phyloP scores from a whole-genome alignment of 805 yeast species.

The Cyberlindnera euphorbiae region DNA sequence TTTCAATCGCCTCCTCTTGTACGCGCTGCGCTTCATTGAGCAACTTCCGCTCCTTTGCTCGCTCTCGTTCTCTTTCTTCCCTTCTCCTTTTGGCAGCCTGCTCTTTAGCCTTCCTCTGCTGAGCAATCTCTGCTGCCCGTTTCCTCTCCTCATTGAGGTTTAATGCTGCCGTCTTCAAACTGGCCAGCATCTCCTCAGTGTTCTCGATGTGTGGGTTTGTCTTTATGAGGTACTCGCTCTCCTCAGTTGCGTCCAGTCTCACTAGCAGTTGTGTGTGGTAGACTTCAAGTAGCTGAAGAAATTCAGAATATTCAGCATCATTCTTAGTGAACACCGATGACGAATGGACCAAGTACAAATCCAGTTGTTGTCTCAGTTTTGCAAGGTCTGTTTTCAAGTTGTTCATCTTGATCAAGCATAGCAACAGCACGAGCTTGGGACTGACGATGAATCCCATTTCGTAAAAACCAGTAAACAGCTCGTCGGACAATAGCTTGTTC shows the following conservation, averaged over 20 bases:
- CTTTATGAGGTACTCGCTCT: constrained; percentile 19
- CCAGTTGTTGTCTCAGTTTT: constrained; percentile 17
- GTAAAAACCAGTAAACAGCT: constrained; percentile 15
- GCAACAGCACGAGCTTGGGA: constrained; percentile 20
- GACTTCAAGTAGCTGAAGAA: constrained; percentile 19
- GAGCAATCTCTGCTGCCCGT: too few relatives aligned
- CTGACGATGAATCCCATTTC: constrained; percentile 9
- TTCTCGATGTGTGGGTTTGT: constrained; percentile 16
- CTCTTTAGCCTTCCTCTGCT: constrained; percentile 11
- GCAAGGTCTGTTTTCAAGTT: constrained; percentile 14
- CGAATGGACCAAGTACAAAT: constrained; percentile 18
- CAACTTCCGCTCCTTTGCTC: constrained; percentile 6
- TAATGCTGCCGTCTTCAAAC: constrained; percentile 11
- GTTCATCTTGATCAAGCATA: constrained; percentile 23
- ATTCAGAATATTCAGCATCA: constrained; percentile 8
- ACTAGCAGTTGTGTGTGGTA: constrained; percentile 21
- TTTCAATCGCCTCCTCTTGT: not conserved
- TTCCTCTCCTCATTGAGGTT: constrained; percentile 11
- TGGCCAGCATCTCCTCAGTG: constrained; percentile 12
- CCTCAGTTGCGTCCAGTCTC: constrained; percentile 18
- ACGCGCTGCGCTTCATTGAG: constrained; percentile 5
- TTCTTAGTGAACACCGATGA: constrained; percentile 5
- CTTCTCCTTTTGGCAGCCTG: constrained; percentile 12
- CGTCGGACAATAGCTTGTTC: constrained; percentile 8
- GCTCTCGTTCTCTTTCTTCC: constrained; percentile 10